Evolutionary conservation across 257 asterid genomes (phyloP), one percentile per base, ranked within the genome.

Genomic region (Verbascum thapsus): DNA sequence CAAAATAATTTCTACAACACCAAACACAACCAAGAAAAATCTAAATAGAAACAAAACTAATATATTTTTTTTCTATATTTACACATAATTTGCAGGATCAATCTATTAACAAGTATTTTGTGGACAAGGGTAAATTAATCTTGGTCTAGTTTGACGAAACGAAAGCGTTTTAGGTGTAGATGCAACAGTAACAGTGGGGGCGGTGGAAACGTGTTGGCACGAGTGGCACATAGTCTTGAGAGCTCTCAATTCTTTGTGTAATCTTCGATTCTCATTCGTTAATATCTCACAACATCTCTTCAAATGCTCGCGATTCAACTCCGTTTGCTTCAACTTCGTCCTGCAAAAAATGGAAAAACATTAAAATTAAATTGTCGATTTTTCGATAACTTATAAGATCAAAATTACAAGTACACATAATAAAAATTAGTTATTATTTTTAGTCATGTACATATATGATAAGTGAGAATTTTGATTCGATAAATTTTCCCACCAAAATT

Each of bases 151-250:
- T 30, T 76, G 53, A 3, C 83, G 83, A 41, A 79, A 82, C 0
- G 83, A 83, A 20, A 72, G n/a, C n/a, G n/a, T n/a, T n/a, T n/a
- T n/a, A 45, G 80, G 35, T 3, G 74, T 7, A 0, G 81, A 44
- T 8, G 80, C 20, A 41, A 84, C 6, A 19, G 86, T n/a, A n/a
- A n/a, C n/a, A n/a, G n/a, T n/a, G 0, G 76, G 41, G 23, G 85
- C 59, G 64, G 85, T 37, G 39, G 91, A 87, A 16, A 87, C 95
- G 10, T 88, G 87, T 63, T 91, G 89, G 71, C 98, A 91, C 8
- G 96, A 88, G 2, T 96, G 98, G 52, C 98, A 88, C 96, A 91
- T 91, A 37, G 98, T 58, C 68, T 89, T 89, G 20, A 89, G 76
- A 8, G 89, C 86, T 70, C 95, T 83, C 57, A 89, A 47, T 53